These are phyloP conservation scores for Hawksworthiomyces lignivorus DNA, from an alignment of 2,329 filamentous ascomycete genomes.

Conservation along the genomic window DNA sequence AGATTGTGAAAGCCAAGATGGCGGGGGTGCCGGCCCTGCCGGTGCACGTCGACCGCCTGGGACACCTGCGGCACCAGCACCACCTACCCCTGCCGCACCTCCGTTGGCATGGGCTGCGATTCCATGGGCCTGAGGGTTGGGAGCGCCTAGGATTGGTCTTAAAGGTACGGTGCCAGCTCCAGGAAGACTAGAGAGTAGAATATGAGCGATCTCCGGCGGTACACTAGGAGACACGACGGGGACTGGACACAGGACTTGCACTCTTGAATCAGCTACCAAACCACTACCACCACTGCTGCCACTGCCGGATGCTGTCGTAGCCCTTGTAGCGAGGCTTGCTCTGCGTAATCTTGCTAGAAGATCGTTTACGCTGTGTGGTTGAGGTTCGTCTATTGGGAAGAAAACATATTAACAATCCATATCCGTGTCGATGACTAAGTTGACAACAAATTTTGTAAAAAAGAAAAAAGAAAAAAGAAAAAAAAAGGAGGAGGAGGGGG, in stretches of 20 bases:
- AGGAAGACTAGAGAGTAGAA: constrained; percentile 30
- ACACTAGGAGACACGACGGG: constrained; percentile 38
- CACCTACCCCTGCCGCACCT: too few relatives aligned
- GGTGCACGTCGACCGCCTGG: constrained; percentile 38
- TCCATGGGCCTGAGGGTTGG: too few relatives aligned
- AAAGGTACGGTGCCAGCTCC: too few relatives aligned
- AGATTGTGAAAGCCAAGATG: constrained; percentile 43
- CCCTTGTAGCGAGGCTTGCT: constrained; percentile 25
- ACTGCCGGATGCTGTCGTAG: background rate
- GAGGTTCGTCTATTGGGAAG: constrained; percentile 12
- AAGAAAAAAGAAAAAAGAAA: constrained; percentile 2
- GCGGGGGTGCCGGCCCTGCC: constrained; percentile 51
- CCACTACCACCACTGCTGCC: background rate
- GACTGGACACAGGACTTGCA: background rate
- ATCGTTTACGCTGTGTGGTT: constrained; percentile 46
- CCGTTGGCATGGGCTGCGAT: too few relatives aligned
- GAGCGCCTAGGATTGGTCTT: too few relatives aligned
- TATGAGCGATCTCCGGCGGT: constrained; percentile 49
- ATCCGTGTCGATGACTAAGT: too few relatives aligned
- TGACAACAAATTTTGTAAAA: constrained; percentile 1
- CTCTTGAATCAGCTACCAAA: background rate
- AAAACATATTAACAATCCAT: background rate
- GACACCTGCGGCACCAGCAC: too few relatives aligned
- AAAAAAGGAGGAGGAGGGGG: background rate
- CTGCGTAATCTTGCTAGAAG: constrained; percentile 50